Percentiles rank a stretch among this genome's conserved stretches.
Conservation (phyloP, 345 rosid species). For the Rubroshorea leprosula region DNA sequence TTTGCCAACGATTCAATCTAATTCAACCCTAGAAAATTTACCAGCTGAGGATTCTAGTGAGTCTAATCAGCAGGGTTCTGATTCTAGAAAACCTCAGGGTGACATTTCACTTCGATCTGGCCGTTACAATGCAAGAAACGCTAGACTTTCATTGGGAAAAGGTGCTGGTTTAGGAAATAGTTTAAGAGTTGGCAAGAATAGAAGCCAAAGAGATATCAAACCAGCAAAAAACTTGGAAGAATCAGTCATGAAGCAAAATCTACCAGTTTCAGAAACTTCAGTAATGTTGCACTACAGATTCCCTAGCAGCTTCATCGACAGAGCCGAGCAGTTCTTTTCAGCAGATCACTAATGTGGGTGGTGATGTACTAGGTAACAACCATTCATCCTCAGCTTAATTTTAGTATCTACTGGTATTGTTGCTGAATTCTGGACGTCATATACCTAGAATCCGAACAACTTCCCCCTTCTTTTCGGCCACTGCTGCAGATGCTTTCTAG, state of each 20-base stretch:
- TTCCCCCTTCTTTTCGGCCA: neutral
- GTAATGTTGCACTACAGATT: slow-evolving; percentile 49
- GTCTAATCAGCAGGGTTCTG: slow-evolving; percentile 35
- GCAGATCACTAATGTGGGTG: slow-evolving; percentile 2
- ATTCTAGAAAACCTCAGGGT: slow-evolving; percentile 33
- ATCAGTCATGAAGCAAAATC: slow-evolving; percentile 24
- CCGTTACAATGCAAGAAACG: slow-evolving; percentile 32
- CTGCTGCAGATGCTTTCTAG: slow-evolving; percentile 8
- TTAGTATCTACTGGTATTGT: neutral
- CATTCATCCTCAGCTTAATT: neutral
- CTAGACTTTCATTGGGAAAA: slow-evolving; percentile 27
- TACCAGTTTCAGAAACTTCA: slow-evolving; percentile 29
- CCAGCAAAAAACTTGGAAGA: slow-evolving; percentile 46
- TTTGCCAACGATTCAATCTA: slow-evolving; percentile 20
- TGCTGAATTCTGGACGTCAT: no score
- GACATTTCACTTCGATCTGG: slow-evolving; percentile 28
- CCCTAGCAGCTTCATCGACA: slow-evolving; percentile 50
- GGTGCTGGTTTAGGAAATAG: slow-evolving; percentile 30
- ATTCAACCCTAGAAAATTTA: slow-evolving; percentile 25
- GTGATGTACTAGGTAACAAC: slow-evolving; percentile 1
- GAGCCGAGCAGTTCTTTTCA: slow-evolving; percentile 60
- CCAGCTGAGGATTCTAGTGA: slow-evolving; percentile 30
- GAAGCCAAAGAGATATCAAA: slow-evolving; percentile 46
- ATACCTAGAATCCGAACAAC: neutral
- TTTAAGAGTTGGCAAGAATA: slow-evolving; percentile 37